These are phyloP conservation scores for Fusarium tupiense DNA, from an alignment of 2,329 filamentous ascomycete species.

Conservation along the genomic window DNA sequence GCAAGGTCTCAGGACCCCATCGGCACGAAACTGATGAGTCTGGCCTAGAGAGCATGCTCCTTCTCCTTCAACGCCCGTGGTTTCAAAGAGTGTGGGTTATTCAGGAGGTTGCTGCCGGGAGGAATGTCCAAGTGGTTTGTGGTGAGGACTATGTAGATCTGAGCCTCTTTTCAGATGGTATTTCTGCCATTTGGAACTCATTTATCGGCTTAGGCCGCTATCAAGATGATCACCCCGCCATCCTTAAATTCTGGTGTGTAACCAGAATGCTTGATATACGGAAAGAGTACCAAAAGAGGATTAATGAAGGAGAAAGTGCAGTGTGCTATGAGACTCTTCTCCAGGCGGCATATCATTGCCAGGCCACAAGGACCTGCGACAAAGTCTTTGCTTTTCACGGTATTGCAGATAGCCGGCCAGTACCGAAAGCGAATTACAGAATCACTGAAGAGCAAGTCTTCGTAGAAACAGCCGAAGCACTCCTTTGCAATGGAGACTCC, in stretches of 20 bases:
- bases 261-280: background rate
- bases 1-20: background rate
- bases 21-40: background rate
- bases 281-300: background rate
- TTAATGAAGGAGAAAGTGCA: background rate
- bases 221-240: background rate
- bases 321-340: background rate
- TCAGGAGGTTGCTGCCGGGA: background rate
- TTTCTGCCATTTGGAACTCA: background rate
- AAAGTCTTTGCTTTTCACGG: background rate
- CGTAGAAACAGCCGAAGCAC: background rate
- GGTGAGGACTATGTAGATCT: background rate
- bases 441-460: background rate
- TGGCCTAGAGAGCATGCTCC: background rate
- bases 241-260: background rate
- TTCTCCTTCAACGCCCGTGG: background rate
- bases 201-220: background rate
- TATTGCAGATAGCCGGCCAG: background rate
- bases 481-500: background rate
- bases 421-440: background rate
- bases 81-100: background rate
- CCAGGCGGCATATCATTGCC: background rate
- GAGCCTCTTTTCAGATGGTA: background rate
- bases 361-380: background rate
- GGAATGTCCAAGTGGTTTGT: background rate